These are phyloP conservation scores for Phytophthora pini DNA, from an alignment of 352 stramenopile genomes.

Conservation along the genomic window DNA sequence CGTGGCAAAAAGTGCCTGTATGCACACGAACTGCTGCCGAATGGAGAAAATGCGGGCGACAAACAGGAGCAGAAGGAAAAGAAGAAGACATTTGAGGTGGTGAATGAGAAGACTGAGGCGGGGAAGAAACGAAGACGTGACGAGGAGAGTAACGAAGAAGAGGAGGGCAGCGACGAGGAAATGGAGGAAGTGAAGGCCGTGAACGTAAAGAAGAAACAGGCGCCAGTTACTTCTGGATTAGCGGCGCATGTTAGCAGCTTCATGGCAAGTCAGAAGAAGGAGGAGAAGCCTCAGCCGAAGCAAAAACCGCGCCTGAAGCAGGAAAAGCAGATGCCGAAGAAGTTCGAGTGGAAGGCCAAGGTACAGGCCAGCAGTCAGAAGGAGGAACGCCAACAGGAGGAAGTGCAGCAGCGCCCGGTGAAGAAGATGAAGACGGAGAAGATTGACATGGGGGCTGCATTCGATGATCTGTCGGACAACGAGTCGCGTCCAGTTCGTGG, in stretches of 20 bases:
- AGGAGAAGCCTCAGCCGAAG: constrained; percentile 8
- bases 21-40: constrained; percentile 59
- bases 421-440: constrained; percentile 55
- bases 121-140: constrained; percentile 42
- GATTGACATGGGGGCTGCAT: constrained; percentile 80
- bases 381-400: constrained; percentile 10
- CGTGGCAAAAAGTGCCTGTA: constrained; percentile 74
- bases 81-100: constrained; percentile 47
- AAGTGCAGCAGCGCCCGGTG: constrained; percentile 17
- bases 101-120: constrained; percentile 23
- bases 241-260: constrained; percentile 51
- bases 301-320: constrained; percentile 3
- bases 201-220: constrained; percentile 18
- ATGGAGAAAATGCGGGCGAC: constrained; percentile 2
- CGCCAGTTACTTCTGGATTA: constrained; percentile 23
- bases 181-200: constrained; percentile 33
- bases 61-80: constrained; percentile 26
- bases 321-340: constrained; percentile 15
- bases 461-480: constrained; percentile 68
- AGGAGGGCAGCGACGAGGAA: constrained; percentile 27
- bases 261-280: constrained; percentile 34
- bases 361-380: constrained; percentile 1
- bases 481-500: constrained; percentile 20
- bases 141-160: constrained; percentile 27
- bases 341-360: constrained; percentile 48